Evolutionary conservation across 2,329 filamentous ascomycete species (phyloP).

Genomic region (Diplodia scrobiculata): DNA sequence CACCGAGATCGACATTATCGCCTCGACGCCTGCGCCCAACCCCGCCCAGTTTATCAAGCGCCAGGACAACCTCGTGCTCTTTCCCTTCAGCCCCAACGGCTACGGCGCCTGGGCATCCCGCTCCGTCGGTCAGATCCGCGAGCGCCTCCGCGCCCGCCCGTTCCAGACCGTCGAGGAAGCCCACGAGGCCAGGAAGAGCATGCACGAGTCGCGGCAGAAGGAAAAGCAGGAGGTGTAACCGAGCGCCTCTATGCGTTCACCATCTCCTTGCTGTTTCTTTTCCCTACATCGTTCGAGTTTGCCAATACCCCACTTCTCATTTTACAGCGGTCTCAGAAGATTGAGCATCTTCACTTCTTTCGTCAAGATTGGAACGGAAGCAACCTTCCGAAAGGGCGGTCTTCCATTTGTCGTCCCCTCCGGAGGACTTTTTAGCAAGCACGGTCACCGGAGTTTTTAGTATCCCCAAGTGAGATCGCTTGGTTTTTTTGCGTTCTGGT

Average conservation of each 20-base stretch:
- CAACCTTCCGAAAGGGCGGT: background rate
- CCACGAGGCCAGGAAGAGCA: constrained; percentile 33
- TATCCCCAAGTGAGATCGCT: constrained; percentile 13
- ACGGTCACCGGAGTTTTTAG: constrained; percentile 18
- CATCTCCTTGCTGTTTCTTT: constrained; percentile 1
- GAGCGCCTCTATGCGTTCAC: background rate
- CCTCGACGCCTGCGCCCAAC: constrained; percentile 58
- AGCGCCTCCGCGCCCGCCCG: constrained; percentile 20
- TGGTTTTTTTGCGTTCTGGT: background rate
- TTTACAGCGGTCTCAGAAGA: constrained; percentile 9
- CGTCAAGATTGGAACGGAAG: constrained; percentile 23
- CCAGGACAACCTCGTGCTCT: constrained; percentile 58
- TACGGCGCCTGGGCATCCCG: constrained; percentile 24
- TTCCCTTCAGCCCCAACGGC: constrained; percentile 53
- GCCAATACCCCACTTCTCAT: constrained; percentile 1
- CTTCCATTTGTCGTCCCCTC: background rate
- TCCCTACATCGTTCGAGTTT: background rate
- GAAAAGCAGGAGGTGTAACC: constrained; percentile 19
- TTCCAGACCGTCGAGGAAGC: constrained; percentile 31
- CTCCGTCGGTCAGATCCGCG: constrained; percentile 25
- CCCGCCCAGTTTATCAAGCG: constrained; percentile 56
- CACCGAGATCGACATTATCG: constrained; percentile 72
- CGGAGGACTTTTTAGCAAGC: constrained; percentile 18
- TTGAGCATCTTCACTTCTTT: constrained; percentile 16
- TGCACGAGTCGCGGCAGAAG: constrained; percentile 23